Conservation (phyloP, 2,329 filamentous ascomycete genomes). For the Orbilia quercus region DNA sequence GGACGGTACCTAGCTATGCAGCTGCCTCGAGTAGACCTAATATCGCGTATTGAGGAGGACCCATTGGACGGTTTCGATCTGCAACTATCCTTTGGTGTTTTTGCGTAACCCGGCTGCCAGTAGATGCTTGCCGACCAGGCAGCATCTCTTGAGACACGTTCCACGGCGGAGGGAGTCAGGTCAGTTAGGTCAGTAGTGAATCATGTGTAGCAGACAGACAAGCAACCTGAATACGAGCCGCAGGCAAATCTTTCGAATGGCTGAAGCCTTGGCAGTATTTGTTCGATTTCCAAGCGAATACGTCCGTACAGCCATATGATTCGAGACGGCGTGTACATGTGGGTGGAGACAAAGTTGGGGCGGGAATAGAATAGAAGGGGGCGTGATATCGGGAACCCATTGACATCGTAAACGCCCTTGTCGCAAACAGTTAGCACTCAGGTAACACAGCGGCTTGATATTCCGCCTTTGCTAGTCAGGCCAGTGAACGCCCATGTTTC, state of each 20-base stretch:
- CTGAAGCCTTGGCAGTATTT: neutral
- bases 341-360: slow-evolving; percentile 18
- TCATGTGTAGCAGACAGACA: neutral
- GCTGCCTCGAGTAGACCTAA: slow-evolving; percentile 15
- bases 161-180: slow-evolving; percentile 27
- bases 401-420: slow-evolving; percentile 2
- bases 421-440: neutral
- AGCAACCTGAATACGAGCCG: slow-evolving; percentile 11
- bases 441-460: slow-evolving; percentile 5
- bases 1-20: slow-evolving; percentile 19
- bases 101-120: slow-evolving; percentile 54
- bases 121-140: slow-evolving; percentile 43
- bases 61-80: slow-evolving; percentile 47
- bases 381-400: neutral
- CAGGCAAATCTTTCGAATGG: slow-evolving; percentile 1
- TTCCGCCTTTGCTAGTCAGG: neutral
- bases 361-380: too few relatives aligned
- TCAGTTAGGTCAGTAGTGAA: too few relatives aligned
- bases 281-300: neutral
- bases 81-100: slow-evolving; percentile 13
- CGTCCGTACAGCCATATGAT: slow-evolving; percentile 20
- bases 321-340: slow-evolving; percentile 30
- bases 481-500: neutral
- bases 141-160: slow-evolving; percentile 37
- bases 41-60: slow-evolving; percentile 51